Percentiles rank a stretch among this genome's conserved stretches.
phyloP scores from a whole-genome alignment of 192 early-diverging fungal genomes.

The Coemansia sp. region DNA sequence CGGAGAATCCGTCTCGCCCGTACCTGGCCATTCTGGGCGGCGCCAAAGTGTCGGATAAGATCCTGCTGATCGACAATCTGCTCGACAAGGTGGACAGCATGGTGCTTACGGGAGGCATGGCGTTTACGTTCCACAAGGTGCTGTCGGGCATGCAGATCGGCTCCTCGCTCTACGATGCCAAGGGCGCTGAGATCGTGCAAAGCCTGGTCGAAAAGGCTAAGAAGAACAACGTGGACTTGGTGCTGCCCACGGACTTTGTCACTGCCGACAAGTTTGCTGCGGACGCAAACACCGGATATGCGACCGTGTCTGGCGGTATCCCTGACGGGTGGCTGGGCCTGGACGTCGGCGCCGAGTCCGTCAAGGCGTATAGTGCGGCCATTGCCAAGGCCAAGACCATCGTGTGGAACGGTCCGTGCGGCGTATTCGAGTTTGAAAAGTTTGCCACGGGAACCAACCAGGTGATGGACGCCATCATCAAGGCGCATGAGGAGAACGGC shows the following conservation, averaged over 20 bases:
- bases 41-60: slow-evolving; percentile 99
- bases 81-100: slow-evolving; percentile 90
- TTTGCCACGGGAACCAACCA: slow-evolving; percentile 84
- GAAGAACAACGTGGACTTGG: slow-evolving; percentile 81
- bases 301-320: slow-evolving; percentile 87
- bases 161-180: slow-evolving; percentile 84
- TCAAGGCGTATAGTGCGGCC: slow-evolving; percentile 63
- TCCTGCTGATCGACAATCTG: slow-evolving; percentile 96
- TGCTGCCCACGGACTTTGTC: slow-evolving; percentile 87
- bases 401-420: slow-evolving; percentile 97
- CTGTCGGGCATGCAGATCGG: slow-evolving; percentile 87
- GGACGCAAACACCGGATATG: slow-evolving; percentile 77
- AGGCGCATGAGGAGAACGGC: slow-evolving; percentile 73
- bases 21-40: slow-evolving; percentile 97
- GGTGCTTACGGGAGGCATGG: slow-evolving; percentile 92
- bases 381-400: slow-evolving; percentile 85
- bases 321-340: slow-evolving; percentile 89
- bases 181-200: slow-evolving; percentile 80
- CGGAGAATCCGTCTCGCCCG: slow-evolving; percentile 87
- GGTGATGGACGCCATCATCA: slow-evolving; percentile 81
- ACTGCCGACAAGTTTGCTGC: slow-evolving; percentile 85
- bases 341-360: slow-evolving; percentile 83
- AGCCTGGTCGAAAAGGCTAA: slow-evolving; percentile 86
- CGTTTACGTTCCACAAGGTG: slow-evolving; percentile 97
- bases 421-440: slow-evolving; percentile 97